phyloP scores from a whole-genome alignment of 371 early-diverging fungal species.

The Rhizopus delemar region DNA sequence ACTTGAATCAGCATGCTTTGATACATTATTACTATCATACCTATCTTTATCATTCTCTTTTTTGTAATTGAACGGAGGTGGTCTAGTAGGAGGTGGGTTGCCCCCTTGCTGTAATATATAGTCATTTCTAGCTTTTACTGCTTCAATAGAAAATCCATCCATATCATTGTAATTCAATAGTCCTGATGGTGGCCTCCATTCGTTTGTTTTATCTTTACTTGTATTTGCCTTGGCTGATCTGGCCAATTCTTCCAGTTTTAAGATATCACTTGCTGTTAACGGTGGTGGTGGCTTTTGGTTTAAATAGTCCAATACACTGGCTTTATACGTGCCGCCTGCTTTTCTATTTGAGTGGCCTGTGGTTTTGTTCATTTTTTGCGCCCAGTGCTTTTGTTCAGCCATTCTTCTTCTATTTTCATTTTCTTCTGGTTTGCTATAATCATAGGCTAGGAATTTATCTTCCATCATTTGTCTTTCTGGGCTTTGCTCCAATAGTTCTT shows the following conservation, averaged over 20 bases:
- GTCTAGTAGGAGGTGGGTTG: constrained; percentile 32
- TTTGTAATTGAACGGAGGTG: constrained; percentile 24
- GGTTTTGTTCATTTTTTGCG: constrained; percentile 46
- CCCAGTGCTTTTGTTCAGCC: constrained; percentile 13
- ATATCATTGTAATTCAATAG: constrained; percentile 25
- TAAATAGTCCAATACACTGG: constrained; percentile 41
- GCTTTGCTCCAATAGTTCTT: constrained; percentile 19
- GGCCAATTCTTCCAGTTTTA: constrained; percentile 51
- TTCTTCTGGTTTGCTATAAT: constrained; percentile 59
- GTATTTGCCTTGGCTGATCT: constrained; percentile 35
- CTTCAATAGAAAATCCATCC: constrained; percentile 22
- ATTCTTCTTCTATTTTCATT: constrained; percentile 24
- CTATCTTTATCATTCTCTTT: neutral
- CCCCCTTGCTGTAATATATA: constrained; percentile 39
- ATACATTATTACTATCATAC: constrained; percentile 7
- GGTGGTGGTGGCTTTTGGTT: constrained; percentile 49
- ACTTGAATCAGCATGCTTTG: constrained; percentile 7
- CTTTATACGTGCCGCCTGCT: constrained; percentile 37
- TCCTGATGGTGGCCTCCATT: constrained; percentile 54
- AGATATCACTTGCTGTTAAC: constrained; percentile 41
- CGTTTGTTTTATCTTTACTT: constrained; percentile 29
- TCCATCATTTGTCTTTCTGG: constrained; percentile 61
- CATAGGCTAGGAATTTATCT: constrained; percentile 62
- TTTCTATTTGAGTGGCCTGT: constrained; percentile 26
- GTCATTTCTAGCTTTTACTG: constrained; percentile 31